These are phyloP conservation scores for Cyclotella cryptica DNA, from an alignment of 108 stramenopile genomes.

Conservation along the genomic window DNA sequence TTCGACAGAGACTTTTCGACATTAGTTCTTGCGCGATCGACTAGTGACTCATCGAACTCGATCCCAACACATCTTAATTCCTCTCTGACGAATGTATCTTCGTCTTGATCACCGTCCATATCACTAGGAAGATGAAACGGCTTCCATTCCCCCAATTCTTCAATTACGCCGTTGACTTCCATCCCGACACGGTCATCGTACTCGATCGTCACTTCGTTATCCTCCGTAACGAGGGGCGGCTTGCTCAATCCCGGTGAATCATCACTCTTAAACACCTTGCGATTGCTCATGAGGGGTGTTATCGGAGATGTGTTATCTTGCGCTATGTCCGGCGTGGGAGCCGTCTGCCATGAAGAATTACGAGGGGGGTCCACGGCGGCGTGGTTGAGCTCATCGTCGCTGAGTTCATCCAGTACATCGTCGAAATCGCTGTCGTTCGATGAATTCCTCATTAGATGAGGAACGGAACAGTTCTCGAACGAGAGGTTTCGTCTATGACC, in stretches of 20 bases:
- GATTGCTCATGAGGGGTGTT: conserved; percentile 22
- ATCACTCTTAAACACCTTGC: conserved; percentile 4
- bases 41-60: conserved; percentile 70
- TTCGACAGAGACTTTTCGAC: conserved; percentile 23
- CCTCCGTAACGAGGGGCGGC: background rate
- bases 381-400: background rate
- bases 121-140: background rate
- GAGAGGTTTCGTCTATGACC: conserved; percentile 3
- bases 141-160: background rate
- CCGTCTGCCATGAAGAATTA: background rate
- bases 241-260: background rate
- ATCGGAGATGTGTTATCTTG: conserved; percentile 2
- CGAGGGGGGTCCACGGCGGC: background rate
- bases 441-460: conserved; percentile 40
- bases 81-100: too few species aligned
- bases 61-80: conserved; percentile 76
- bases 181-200: background rate
- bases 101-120: background rate
- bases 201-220: background rate
- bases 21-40: conserved; percentile 40
- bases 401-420: conserved; percentile 8
- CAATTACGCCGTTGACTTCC: background rate
- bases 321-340: background rate
- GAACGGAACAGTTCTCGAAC: conserved; percentile 8
- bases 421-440: conserved; percentile 29